A percentile compares a stretch with the other conserved stretches of the same genome.
Conservation (phyloP, 2,329 filamentous ascomycete genomes). For the Trichoderma arundinaceum region DNA sequence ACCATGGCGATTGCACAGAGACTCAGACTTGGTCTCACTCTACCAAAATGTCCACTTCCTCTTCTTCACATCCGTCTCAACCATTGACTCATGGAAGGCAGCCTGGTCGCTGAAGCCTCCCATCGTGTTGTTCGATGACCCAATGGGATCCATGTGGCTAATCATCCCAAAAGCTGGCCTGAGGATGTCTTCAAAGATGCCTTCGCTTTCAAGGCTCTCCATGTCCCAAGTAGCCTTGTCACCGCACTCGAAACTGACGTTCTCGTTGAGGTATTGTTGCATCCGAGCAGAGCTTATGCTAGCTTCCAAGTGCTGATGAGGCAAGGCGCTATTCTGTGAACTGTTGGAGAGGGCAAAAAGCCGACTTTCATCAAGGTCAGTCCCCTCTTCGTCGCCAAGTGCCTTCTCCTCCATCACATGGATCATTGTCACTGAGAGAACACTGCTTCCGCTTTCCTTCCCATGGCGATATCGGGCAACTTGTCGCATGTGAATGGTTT, state of each 20-base stretch:
- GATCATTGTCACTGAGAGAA: constrained; percentile 9
- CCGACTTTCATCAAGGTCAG: not conserved
- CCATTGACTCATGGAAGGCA: constrained; percentile 28
- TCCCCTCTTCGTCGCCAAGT: constrained; percentile 14
- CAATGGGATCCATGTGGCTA: constrained; percentile 42
- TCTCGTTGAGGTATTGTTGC: constrained; percentile 37
- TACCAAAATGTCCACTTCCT: constrained; percentile 25
- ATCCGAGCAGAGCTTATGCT: constrained; percentile 37
- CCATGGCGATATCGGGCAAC: constrained; percentile 21
- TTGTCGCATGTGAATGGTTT: constrained; percentile 23
- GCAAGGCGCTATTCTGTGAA: not conserved
- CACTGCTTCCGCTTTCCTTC: not conserved
- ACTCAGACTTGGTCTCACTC: not conserved
- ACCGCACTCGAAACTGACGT: constrained; percentile 39
- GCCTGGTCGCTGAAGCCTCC: constrained; percentile 30
- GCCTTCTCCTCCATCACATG: constrained; percentile 4
- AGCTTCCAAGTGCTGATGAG: constrained; percentile 41
- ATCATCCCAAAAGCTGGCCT: constrained; percentile 42
- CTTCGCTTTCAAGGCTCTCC: constrained; percentile 35
- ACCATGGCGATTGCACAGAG: not conserved
- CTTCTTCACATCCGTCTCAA: constrained; percentile 9
- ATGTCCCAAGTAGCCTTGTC: constrained; percentile 38
- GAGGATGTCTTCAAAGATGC: constrained; percentile 39
- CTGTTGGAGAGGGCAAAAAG: constrained; percentile 8
- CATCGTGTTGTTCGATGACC: constrained; percentile 40